Evolutionary conservation across 768 basidiomycete genomes (phyloP).

Genomic region (Scleroderma bovista): DNA sequence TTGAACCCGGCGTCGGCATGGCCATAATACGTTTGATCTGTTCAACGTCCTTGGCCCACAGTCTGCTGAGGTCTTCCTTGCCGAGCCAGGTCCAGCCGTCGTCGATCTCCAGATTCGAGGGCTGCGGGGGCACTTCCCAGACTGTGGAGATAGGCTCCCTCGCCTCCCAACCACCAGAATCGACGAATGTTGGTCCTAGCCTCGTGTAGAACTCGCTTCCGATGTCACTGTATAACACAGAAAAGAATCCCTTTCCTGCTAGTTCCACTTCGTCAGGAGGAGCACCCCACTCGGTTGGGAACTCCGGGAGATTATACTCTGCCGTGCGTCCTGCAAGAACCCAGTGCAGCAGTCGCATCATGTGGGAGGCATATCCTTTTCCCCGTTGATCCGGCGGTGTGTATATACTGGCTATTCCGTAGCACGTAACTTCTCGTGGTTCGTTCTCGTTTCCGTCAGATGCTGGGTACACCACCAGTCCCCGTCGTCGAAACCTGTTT

Average conservation of each 20-base stretch:
- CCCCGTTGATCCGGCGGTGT: constrained; percentile 44
- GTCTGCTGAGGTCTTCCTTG: constrained; percentile 27
- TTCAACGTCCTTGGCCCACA: constrained; percentile 38
- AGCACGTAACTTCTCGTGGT: constrained; percentile 36
- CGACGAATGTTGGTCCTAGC: constrained; percentile 31
- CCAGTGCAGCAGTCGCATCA: constrained; percentile 64
- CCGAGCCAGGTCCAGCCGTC: constrained; percentile 27
- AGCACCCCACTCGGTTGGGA: constrained; percentile 39
- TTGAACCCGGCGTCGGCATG: constrained; percentile 2
- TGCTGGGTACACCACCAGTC: constrained; percentile 23
- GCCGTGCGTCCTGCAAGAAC: constrained; percentile 34
- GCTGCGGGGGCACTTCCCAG: constrained; percentile 30
- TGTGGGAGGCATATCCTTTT: constrained; percentile 54
- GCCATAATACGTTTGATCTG: constrained; percentile 29
- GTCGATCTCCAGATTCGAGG: constrained; percentile 1
- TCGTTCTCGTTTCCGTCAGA: neutral
- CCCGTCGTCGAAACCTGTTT: constrained; percentile 33
- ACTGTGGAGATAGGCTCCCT: constrained; percentile 32
- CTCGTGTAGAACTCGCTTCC: constrained; percentile 40
- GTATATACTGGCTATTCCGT: constrained; percentile 53
- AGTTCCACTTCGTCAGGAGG: constrained; percentile 33
- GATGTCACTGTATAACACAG: constrained; percentile 49
- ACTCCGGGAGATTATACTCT: constrained; percentile 26
- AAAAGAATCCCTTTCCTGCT: constrained; percentile 40
- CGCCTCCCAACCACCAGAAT: constrained; percentile 41